Evolutionary conservation across 2,329 filamentous ascomycete genomes (phyloP), one percentile per base, ranked within the genome.

Genomic region (Xylariales sp.): DNA sequence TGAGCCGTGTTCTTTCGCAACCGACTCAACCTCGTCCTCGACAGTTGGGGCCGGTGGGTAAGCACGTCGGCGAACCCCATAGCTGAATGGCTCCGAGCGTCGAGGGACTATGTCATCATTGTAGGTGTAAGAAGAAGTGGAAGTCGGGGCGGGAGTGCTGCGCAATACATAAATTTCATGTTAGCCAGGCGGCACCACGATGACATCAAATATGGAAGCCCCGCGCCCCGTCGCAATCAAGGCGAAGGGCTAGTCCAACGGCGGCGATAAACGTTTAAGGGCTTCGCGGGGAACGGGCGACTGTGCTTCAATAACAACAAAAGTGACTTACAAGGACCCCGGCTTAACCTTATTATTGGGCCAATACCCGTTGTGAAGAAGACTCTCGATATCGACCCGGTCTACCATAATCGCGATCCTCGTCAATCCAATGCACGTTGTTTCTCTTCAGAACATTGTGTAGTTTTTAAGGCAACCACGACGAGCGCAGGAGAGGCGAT

Each of bases 21-120:
- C 59, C 6, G 83, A 76, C 12, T 66, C 70, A 13, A 56, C 63
- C 56, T 88, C 85, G 54, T 89, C 84, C 56, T 90, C 85, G 33
- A 83, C 82, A 24, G 61, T 79, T 4, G 84, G 81, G 14, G 31
- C 23, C 13, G 69, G 67, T 2, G 83, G 83, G 5, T 83, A 80
- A 54, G 67, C 51, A 38, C 45, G 59, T 29, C 53, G 42, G 13
- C 40, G 42, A 32, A 35, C 19, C 52, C 47, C 41, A 49, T 46
- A 29, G 25, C 14, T 12, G 17, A 24, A 35, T 8, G 28, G 28
- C 15, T 38, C 14, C 6, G 44, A 45, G 17, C 48, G 14, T 29
- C 53, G 50, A 29, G 51, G 48, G 32, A 46, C 40, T 12, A 43
- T 32, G 14, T 41, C 43, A 41, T 53, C 42, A 21, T 48, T 40